Conservation (phyloP, 768 basidiomycete genomes). For the Mycena alexandri region DNA sequence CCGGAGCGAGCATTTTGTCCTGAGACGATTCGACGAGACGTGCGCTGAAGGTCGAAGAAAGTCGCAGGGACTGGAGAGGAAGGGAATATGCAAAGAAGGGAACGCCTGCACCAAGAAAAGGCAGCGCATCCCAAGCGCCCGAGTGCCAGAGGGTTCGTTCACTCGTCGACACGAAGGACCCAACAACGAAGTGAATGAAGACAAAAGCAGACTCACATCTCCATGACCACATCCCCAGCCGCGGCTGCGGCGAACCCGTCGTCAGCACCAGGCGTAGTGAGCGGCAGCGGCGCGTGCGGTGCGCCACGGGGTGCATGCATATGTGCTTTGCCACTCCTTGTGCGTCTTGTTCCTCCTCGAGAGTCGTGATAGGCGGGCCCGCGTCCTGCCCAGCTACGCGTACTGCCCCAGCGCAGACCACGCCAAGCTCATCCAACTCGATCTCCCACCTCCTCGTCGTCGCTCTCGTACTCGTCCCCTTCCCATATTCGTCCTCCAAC, state of each 20-base stretch:
- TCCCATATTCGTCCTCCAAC: no score
- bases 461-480: constrained; percentile 39
- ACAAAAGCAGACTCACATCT: no score
- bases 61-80: no score
- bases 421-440: constrained; percentile 34
- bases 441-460: constrained; percentile 43
- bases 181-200: no score
- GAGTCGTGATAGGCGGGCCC: constrained; percentile 17
- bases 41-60: no score
- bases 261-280: constrained; percentile 10
- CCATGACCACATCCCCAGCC: constrained; percentile 16
- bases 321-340: constrained; percentile 62
- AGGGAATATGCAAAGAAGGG: no score
- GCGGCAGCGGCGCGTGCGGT: constrained; percentile 39
- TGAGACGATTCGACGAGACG: no score
- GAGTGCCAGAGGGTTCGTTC: no score
- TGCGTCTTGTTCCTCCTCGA: constrained; percentile 44
- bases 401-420: constrained; percentile 37
- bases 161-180: no score
- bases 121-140: no score
- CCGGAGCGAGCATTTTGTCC: no score
- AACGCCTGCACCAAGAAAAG: no score
- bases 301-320: constrained; percentile 74
- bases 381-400: constrained; percentile 19
- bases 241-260: not conserved